Base-by-base conservation (phyloP, 75 land plant species). In the Selaginella moellendorffii region DNA sequence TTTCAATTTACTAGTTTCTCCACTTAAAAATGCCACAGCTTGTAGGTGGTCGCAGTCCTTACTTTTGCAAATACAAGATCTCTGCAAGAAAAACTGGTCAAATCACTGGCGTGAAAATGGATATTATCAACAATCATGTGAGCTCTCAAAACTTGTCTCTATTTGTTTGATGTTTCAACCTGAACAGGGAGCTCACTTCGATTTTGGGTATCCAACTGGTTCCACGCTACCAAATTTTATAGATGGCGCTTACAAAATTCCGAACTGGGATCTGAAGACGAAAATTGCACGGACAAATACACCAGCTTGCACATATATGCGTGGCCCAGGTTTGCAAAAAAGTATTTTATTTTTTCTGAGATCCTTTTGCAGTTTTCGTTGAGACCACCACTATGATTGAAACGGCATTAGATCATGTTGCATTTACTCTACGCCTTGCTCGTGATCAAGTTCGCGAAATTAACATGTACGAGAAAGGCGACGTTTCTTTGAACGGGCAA, bases 101-200 rank as follows among this genome's bases (percentile, higher is more conserved):
- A 23, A 70, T 75, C n/a, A 65, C 63, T 36, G 67, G 67, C 20
- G 26, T 75, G 27, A 53, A 75, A 54, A 56, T 75, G 68, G 24
- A 54, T 17, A 64, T 75, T 20, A 10, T 64, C 25, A 75, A 75
- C 61, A 75, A 75, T 31, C 72, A 70, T 31, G 77, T 69, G 28
- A 52, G 74, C 70, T 18, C 22, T 5, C 10, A 26, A 0, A 0
- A 23, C 42, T 26, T 18, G 26, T 30, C 0, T 65, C 21, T 52
- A 10, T 14, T 19, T n/a, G 24, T 21, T 58, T n/a, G 10, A 30
- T 18, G 9, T 56, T 20, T 56, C n/a, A 9, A 20, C 60, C 14
- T 21, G 36, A n/a, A 56, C 67, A 75, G 77, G 77, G 77, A 53
- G 77, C 77, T 27, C 77, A 75, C 65, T 75, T 70, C 65, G 77